Percentiles rank a stretch among this genome's conserved stretches.
Evolutionary conservation across 345 rosid genomes (phyloP).

Genomic region (Sapria himalayana): DNA sequence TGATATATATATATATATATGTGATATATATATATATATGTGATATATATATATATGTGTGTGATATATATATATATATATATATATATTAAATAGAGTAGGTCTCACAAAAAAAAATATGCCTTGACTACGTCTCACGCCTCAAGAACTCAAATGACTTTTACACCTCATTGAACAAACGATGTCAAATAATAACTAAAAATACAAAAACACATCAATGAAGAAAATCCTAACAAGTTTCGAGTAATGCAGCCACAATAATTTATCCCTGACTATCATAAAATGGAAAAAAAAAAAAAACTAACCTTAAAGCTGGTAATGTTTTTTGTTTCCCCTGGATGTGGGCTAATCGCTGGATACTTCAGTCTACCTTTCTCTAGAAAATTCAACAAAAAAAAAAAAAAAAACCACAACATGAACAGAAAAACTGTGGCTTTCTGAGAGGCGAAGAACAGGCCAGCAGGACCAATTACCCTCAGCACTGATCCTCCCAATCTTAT

Average conservation of each 20-base stretch:
- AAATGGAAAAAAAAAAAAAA: not conserved
- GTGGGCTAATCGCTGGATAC: constrained; percentile 46
- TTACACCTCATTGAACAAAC: too few species aligned
- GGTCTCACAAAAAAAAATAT: too few species aligned
- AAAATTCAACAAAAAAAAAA: not conserved
- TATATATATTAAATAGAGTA: too few species aligned
- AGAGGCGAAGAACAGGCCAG: not conserved
- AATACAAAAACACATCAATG: not conserved
- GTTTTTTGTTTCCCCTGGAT: constrained; percentile 74
- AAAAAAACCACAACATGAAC: not conserved
- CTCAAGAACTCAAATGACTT: too few species aligned
- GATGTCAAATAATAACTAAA: not conserved
- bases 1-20: too few species aligned
- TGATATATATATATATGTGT: too few species aligned
- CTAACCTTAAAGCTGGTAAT: constrained; percentile 71
- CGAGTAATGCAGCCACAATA: too few species aligned
- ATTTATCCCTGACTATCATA: too few species aligned
- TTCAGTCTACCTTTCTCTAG: constrained; percentile 68
- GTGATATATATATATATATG: too few species aligned
- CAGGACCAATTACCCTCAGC: constrained; percentile 31
- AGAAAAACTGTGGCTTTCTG: not conserved
- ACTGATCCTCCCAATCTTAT: constrained; percentile 65
- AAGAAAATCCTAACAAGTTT: not conserved
- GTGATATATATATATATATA: too few species aligned
- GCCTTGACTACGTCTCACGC: too few species aligned